These are phyloP conservation scores for Blepharisma stoltei DNA, from an alignment of 73 alveolate species.

Conservation along the genomic window DNA sequence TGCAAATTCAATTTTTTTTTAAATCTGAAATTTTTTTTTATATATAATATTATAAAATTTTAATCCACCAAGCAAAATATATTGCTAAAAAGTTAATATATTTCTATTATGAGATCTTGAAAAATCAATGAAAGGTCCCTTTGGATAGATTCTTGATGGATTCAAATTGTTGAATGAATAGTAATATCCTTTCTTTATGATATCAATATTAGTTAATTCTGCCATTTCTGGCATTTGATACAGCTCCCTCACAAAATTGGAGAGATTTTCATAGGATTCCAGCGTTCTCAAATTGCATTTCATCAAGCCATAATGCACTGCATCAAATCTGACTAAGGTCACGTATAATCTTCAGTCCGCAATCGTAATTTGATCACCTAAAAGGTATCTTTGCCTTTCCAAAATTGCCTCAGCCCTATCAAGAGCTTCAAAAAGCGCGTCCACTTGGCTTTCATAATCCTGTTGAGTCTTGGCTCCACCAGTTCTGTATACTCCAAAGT, in stretches of 20 bases:
- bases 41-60: no score
- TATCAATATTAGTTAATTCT: conserved; percentile 45
- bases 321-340: conserved; percentile 57
- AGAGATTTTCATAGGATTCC: conserved; percentile 45
- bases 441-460: conserved; percentile 47
- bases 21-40: no score
- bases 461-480: conserved; percentile 56
- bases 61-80: no score
- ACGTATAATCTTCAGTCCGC: conserved; percentile 38
- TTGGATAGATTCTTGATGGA: conserved; percentile 37
- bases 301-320: conserved; percentile 55
- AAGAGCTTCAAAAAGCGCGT: conserved; percentile 37
- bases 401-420: conserved; percentile 47
- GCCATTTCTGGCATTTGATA: conserved; percentile 32
- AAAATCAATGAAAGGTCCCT: conserved; percentile 4
- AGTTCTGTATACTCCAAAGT: conserved; percentile 52
- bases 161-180: conserved; percentile 45
- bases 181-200: conserved; percentile 55
- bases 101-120: neutral
- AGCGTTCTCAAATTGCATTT: conserved; percentile 51
- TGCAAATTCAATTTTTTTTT: no score
- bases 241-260: conserved; percentile 40
- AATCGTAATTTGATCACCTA: conserved; percentile 31
- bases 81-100: no score
- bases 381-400: conserved; percentile 28